These are phyloP conservation scores for Malassezia caprae DNA, from an alignment of 1,284 basidiomycete species.

Conservation along the genomic window DNA sequence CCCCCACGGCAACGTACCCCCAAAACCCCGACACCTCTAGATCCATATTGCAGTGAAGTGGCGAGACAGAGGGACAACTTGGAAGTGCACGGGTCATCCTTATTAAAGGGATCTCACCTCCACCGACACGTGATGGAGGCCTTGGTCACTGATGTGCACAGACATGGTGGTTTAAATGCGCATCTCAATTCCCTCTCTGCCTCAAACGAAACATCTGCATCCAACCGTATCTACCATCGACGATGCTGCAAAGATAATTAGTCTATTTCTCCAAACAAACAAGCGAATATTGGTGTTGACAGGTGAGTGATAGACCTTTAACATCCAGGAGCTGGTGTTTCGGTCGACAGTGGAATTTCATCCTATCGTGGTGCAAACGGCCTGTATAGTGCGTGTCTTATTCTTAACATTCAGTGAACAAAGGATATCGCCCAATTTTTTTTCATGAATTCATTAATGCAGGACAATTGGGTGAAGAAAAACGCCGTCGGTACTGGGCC, in stretches of 20 bases:
- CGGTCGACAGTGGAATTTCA: slow-evolving; percentile 45
- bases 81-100: not conserved
- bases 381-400: slow-evolving; percentile 24
- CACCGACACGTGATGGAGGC: not conserved
- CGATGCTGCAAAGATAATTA: slow-evolving; percentile 15
- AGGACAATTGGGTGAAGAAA: slow-evolving; percentile 25
- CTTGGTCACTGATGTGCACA: not conserved
- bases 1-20: not conserved
- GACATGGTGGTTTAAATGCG: slow-evolving; percentile 21
- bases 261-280: not conserved
- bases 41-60: not conserved
- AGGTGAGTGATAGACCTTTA: slow-evolving; percentile 9
- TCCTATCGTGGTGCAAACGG: slow-evolving; percentile 44
- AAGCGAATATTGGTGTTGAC: slow-evolving; percentile 30
- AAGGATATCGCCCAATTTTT: slow-evolving; percentile 45
- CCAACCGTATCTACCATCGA: slow-evolving; percentile 24
- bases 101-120: not conserved
- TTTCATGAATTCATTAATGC: slow-evolving; percentile 40
- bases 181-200: slow-evolving; percentile 44
- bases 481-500: slow-evolving; percentile 40
- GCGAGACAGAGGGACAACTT: too few relatives aligned
- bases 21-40: too few relatives aligned
- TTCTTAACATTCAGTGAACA: slow-evolving; percentile 20
- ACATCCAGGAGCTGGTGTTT: slow-evolving; percentile 34
- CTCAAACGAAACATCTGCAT: slow-evolving; percentile 17